Conservation (phyloP, 805 yeast species). For the Spathaspora arborariae region DNA sequence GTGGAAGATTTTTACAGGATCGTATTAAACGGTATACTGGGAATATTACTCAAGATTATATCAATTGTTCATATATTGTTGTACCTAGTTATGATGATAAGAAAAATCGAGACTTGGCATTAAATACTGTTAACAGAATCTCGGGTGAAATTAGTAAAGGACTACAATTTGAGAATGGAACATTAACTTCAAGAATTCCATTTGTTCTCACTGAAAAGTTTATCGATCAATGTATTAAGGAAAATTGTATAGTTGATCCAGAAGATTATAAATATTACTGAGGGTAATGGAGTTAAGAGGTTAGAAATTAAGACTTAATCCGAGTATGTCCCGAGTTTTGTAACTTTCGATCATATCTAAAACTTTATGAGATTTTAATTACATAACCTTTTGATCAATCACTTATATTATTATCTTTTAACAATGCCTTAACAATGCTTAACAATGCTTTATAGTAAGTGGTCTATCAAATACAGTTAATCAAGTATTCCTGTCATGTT, state of each 20-base stretch:
- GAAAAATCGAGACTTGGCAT: slow-evolving; percentile 1
- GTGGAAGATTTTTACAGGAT: slow-evolving; percentile 13
- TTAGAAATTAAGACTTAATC: no score
- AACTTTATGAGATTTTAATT: no score
- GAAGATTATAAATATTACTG: slow-evolving; percentile 22
- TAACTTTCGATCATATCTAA: no score
- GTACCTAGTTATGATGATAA: slow-evolving; percentile 9
- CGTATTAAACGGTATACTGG: slow-evolving; percentile 46
- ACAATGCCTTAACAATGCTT: no score
- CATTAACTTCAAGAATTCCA: slow-evolving; percentile 21
- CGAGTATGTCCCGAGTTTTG: no score
- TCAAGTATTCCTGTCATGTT: no score
- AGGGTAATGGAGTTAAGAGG: no score
- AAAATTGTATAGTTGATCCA: slow-evolving; percentile 25
- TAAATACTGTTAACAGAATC: slow-evolving; percentile 11
- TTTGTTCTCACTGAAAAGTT: slow-evolving; percentile 31
- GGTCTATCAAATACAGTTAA: no score
- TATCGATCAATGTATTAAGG: slow-evolving; percentile 25
- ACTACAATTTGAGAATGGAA: slow-evolving; percentile 9
- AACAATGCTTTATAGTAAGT: no score
- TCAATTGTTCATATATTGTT: slow-evolving; percentile 9
- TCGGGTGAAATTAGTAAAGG: slow-evolving; percentile 12
- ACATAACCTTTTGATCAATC: no score
- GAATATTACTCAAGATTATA: slow-evolving; percentile 13
- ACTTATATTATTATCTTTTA: no score